Evolutionary conservation across 768 basidiomycete genomes (phyloP), one percentile per base, ranked within the genome.

Genomic region (Grammothele lineata): DNA sequence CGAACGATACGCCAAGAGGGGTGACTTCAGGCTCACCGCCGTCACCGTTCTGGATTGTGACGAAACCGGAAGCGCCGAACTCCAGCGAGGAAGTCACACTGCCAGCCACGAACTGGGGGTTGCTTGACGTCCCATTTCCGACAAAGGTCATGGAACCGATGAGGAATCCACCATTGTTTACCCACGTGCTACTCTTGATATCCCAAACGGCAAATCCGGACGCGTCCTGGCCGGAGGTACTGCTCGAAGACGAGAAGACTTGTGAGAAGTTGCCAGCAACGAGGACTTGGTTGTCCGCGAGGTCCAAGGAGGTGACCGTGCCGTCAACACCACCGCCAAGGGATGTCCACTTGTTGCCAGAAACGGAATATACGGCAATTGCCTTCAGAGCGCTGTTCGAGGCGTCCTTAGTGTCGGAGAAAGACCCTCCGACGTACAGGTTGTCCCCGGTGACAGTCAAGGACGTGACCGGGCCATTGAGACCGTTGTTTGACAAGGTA

Each of bases 381-480:
- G 81, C 76, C 36, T 64, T 65, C 27, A 92, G 67, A 26, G 65
- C 68, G 44, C 77, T 76, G 37, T 74, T 67, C 0, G 83, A 78
- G 14, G 73, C 67, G 5, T 73, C 68, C 1, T 64, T 63, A 0
- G 91, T 87, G 51, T 87, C 83, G 0, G 73, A 75, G 70, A 99
- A 99, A 0, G 81, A 71, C 1, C 96, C 96, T n/a, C 92, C 95
- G 33, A 94, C 81, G 62, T 77, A 96, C 10, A 98, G 65, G 17
- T 70, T 70, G 56, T 87, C 74, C 10, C 78, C 81, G 44, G 74
- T 67, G 25, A 86, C 57, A n/a, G 76, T 70, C 33, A 94, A 62
- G 0, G 89, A 76, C 8, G 76, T 71, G 8, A 98, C 90, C 8
- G 75, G 65, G 3, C 89, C 94, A 60, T 94, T 82, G 44, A 98